Percentiles rank a stretch among this genome's conserved stretches.
Evolutionary conservation across 2,329 filamentous ascomycete species (phyloP).

Genomic region (Plectosphaerella sp.): DNA sequence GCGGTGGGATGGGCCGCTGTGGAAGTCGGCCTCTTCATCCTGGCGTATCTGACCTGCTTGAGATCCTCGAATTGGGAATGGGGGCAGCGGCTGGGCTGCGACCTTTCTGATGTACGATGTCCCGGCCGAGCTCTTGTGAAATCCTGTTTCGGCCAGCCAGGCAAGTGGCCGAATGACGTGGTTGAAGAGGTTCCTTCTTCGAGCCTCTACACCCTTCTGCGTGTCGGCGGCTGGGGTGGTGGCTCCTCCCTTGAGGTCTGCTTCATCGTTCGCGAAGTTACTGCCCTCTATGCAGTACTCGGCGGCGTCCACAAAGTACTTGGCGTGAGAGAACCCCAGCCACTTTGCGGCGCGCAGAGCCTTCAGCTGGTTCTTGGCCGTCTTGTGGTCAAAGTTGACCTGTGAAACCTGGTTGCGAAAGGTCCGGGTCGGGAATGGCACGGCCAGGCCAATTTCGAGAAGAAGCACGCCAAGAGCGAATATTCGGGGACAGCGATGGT

Average conservation of each 20-base stretch:
- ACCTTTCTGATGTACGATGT: neutral
- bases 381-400: neutral
- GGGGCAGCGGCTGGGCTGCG: too few species aligned
- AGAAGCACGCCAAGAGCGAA: neutral
- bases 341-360: neutral
- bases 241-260: neutral
- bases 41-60: too few species aligned
- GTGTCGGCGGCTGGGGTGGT: too few species aligned
- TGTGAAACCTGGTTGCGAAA: neutral
- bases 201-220: neutral
- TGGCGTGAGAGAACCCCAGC: neutral
- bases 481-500: neutral
- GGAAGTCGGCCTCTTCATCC: neutral
- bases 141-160: neutral
- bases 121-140: neutral
- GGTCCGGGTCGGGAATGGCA: neutral
- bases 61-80: too few species aligned
- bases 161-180: neutral
- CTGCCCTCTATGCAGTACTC: neutral
- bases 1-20: neutral
- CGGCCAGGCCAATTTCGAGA: neutral
- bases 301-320: neutral
- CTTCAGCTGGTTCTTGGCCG: neutral
- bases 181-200: neutral
- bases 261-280: neutral